Percentiles rank a stretch among this genome's conserved stretches.
phyloP scores from a whole-genome alignment of 2,329 filamentous ascomycete species.

The Trichoderma simmonsii region DNA sequence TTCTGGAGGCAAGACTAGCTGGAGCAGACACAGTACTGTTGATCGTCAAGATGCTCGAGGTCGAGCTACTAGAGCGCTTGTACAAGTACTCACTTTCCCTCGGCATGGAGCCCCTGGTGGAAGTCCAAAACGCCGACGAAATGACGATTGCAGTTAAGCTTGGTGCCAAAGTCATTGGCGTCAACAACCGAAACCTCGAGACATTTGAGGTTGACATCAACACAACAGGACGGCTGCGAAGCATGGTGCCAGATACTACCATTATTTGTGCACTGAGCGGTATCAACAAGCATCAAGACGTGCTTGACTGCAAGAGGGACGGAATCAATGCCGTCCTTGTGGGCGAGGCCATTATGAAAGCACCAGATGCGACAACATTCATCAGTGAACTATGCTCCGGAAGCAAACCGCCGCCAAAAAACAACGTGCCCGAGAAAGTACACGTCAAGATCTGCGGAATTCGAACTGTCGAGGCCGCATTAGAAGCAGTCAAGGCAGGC shows the following conservation, averaged over 20 bases:
- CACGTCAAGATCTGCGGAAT: conserved; percentile 97
- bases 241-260: conserved; percentile 78
- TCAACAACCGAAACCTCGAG: conserved; percentile 95
- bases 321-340: conserved; percentile 92
- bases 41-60: conserved; percentile 96
- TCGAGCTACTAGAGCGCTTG: conserved; percentile 67
- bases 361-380: conserved; percentile 76
- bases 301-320: conserved; percentile 80
- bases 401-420: conserved; percentile 33
- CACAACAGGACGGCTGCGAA: conserved; percentile 84
- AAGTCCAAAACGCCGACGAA: conserved; percentile 92
- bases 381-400: conserved; percentile 78
- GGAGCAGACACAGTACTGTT: conserved; percentile 92
- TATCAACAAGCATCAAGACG: conserved; percentile 85
- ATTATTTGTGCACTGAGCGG: conserved; percentile 93
- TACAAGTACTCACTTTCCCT: conserved; percentile 87
- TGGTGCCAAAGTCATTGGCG: conserved; percentile 87
- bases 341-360: conserved; percentile 93
- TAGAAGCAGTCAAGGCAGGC: conserved; percentile 76
- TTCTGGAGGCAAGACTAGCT: conserved; percentile 86
- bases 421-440: conserved; percentile 42
- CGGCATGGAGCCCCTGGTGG: conserved; percentile 96
- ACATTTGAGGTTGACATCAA: conserved; percentile 95
- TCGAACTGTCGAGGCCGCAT: conserved; percentile 74
- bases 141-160: conserved; percentile 85